Evolutionary conservation across 129 eudicot species (phyloP), one percentile per base, ranked within the genome.

Genomic region (Tagetes erecta): DNA sequence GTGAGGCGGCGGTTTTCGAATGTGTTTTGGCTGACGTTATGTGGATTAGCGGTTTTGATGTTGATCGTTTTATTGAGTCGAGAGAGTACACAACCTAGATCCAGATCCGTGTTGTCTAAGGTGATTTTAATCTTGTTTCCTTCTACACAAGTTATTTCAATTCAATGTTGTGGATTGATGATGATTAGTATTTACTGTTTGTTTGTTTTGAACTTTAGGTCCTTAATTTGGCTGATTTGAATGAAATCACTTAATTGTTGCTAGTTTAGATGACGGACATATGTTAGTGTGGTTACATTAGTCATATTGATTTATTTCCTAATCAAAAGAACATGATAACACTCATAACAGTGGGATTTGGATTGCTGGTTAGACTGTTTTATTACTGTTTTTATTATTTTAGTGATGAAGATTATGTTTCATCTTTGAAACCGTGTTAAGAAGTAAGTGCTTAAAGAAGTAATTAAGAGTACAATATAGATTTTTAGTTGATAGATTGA

Each of bases 1-100:
- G 81, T 63, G 68, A 70, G 90, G 77, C 89, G 94, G 84, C 83
- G 92, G 49, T 73, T 85, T 62, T 90, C 97, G 52, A 89, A 84
- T 64, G 86, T 85, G 33, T 83, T 89, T 46, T 92, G 91, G 91
- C 63, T 92, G 70, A 86, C 87, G 12, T 72, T 87, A 67, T 92
- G 82, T 74, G 97, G 96, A 63, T 83, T 92, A 36, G 62, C 78
- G 45, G 77, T 89, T 72, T 56, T 92, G 84, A 70, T 92, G 33
- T 74, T 89, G 58, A 83, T 92, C 75, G 88, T 89, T 60, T 84
- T 92, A 57, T 74, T 89, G 2, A 87, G 88, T 71, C 82, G 86
- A 40, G 97, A 87, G 67, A 76, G 74, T 67, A 76, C 78, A 12
- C 84, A 73, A 59, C 88, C 91, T 71, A 75, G 85, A 66, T 83